These are phyloP conservation scores for Hypoxylon sp. DNA, from an alignment of 2,329 filamentous ascomycete species.

Conservation along the genomic window DNA sequence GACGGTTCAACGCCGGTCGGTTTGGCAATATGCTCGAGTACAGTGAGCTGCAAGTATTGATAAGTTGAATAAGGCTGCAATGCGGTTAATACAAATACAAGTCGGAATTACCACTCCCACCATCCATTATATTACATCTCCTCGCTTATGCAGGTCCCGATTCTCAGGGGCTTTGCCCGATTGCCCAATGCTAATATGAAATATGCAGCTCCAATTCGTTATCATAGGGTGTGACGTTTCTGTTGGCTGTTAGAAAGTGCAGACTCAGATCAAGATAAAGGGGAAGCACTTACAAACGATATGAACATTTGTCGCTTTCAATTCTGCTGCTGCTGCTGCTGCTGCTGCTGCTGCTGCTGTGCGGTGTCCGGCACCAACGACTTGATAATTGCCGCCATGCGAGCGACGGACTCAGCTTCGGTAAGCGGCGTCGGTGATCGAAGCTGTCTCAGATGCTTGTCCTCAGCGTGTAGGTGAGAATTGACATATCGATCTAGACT, in stretches of 20 bases:
- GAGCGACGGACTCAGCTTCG: constrained; percentile 40
- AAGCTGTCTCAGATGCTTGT: constrained; percentile 36
- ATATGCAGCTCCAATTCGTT: background rate
- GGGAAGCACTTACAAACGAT: background rate
- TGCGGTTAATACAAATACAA: background rate
- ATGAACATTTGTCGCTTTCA: background rate
- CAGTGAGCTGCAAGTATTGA: background rate
- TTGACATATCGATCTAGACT: constrained; percentile 42
- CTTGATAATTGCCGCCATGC: constrained; percentile 40
- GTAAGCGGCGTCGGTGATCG: constrained; percentile 39
- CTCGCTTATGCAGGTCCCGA: background rate
- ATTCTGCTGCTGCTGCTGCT: too few species aligned
- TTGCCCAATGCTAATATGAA: too few species aligned
- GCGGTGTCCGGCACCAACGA: constrained; percentile 15
- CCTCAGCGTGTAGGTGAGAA: constrained; percentile 38
- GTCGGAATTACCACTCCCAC: background rate
- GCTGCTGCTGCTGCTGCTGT: too few species aligned
- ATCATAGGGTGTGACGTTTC: too few species aligned
- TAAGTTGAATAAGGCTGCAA: background rate
- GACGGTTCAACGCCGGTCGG: too few species aligned
- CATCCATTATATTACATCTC: background rate
- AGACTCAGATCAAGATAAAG: background rate
- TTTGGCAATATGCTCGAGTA: background rate
- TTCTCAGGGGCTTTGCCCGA: too few species aligned
- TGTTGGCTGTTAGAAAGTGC: background rate